Evolutionary conservation across 108 stramenopile species (phyloP), one percentile per base, ranked within the genome.

Genomic region (Fragilaria radians): DNA sequence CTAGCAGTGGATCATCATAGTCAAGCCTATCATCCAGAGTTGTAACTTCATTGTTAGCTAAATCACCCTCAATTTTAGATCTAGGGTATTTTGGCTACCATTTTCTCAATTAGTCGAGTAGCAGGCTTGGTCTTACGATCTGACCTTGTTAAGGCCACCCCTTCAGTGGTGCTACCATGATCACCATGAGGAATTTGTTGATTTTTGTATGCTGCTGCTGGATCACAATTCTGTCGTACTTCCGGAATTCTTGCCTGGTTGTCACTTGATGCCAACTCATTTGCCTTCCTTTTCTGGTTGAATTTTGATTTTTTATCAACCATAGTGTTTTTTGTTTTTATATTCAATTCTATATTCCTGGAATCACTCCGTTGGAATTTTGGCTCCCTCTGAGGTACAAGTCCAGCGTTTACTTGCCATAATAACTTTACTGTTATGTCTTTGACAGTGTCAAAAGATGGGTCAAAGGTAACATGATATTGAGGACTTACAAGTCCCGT

Each of bases 401-500:
- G 14, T 42, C 36, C 36, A 11, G 7, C 36, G 7, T 42, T 42
- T 7, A 42, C 14, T 14, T 42, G 36, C 36, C 36, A 42, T 14
- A 11, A 14, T 14, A 42, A 42, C 14, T 42, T 42, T 42, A 14
- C 7, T 42, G 7, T 42, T 7, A 42, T 33, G 32, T 57, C 28
- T 3, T 57, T 29, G 1, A 61, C 31, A 2, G 74, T 76, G 26
- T 63, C 66, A 52, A 70, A 76, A 28, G 61, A 52, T 29, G 64
- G 52, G 64, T 77, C 76, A 30, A 36, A 59, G 2, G 19, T 4
- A 1, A 28, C 27, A 33, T 71, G 70, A 45, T 60, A 71, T 45
- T 71, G 70, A 14, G 70, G 70, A 49, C 50, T 54, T 9, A 54
- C 52, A 17, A 66, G 54, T 56, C 65, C 65, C 9, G 60, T 67